Evolutionary conservation across 2,329 filamentous ascomycete species (phyloP).

Genomic region (Cladophialophora immunda): DNA sequence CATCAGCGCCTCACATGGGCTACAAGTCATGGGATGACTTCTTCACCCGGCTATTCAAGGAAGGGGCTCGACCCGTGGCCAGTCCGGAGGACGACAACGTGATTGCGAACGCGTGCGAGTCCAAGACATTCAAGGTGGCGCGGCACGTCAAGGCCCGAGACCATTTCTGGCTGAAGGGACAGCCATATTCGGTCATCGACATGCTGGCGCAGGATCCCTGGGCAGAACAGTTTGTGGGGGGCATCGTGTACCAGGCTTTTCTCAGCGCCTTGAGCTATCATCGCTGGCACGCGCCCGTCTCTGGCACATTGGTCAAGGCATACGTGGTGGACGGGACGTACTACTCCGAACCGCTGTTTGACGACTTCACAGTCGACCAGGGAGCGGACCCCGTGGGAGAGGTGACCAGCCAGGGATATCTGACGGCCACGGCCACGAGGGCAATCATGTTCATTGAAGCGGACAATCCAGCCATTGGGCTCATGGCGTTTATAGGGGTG

Average conservation of each 20-base stretch:
- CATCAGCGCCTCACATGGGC: slow-evolving; percentile 54
- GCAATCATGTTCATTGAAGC: slow-evolving; percentile 76
- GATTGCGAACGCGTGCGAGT: slow-evolving; percentile 73
- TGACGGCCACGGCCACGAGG: slow-evolving; percentile 73
- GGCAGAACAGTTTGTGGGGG: slow-evolving; percentile 65
- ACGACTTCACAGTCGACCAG: slow-evolving; percentile 53
- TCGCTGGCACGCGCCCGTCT: slow-evolving; percentile 75
- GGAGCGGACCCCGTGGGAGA: slow-evolving; percentile 42
- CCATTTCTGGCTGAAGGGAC: slow-evolving; percentile 73
- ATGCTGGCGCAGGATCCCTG: slow-evolving; percentile 68
- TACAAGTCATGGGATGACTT: slow-evolving; percentile 76
- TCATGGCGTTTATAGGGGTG: slow-evolving; percentile 75
- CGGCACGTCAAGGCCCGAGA: slow-evolving; percentile 64
- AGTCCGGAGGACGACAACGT: slow-evolving; percentile 62
- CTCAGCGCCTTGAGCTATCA: slow-evolving; percentile 74
- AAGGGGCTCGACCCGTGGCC: slow-evolving; percentile 66
- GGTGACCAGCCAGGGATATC: slow-evolving; percentile 68
- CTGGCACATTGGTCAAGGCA: slow-evolving; percentile 66
- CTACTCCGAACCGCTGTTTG: slow-evolving; percentile 68
- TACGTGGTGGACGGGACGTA: slow-evolving; percentile 72
- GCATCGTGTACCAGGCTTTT: slow-evolving; percentile 76
- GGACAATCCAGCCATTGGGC: slow-evolving; percentile 71
- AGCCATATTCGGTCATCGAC: slow-evolving; percentile 71
- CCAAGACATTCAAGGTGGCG: slow-evolving; percentile 63
- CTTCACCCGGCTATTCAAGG: slow-evolving; percentile 68